Percentiles rank a stretch among this genome's conserved stretches.
Conservation (phyloP, 2,329 filamentous ascomycete species). For the Fusarium sterilihyphosum region DNA sequence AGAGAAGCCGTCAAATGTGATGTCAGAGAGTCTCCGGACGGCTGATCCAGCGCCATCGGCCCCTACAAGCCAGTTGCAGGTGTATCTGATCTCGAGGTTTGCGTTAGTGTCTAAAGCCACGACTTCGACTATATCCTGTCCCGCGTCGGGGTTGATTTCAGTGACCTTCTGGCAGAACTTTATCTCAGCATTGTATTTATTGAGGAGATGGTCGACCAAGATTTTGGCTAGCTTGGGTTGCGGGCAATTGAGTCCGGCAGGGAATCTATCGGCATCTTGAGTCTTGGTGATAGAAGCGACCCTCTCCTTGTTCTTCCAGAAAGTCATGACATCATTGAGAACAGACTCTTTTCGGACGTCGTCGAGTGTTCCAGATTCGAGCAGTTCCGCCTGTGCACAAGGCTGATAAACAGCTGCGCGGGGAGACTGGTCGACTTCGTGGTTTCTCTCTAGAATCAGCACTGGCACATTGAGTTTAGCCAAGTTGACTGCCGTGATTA, state of each 20-base stretch:
- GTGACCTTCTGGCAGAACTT: background rate
- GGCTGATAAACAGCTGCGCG: background rate
- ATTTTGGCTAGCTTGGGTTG: background rate
- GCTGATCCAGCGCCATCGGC: background rate
- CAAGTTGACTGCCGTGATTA: background rate
- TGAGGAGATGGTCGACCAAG: background rate
- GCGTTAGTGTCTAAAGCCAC: background rate
- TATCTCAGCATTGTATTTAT: background rate
- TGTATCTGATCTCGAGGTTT: background rate
- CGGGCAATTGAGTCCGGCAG: background rate
- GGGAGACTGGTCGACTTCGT: background rate
- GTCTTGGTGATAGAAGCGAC: background rate
- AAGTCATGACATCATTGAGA: background rate
- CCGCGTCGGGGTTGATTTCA: background rate
- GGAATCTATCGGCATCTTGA: background rate
- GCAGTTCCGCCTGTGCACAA: background rate
- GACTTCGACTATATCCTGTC: background rate
- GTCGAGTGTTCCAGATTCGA: background rate
- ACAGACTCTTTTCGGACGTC: background rate
- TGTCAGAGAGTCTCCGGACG: background rate
- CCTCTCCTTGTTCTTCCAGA: background rate
- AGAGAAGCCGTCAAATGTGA: background rate
- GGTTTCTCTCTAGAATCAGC: background rate
- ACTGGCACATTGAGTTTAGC: background rate
- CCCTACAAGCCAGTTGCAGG: background rate